These are phyloP conservation scores for Plasmodium blacklocki DNA, from an alignment of 169 alveolate genomes.

Conservation along the genomic window DNA sequence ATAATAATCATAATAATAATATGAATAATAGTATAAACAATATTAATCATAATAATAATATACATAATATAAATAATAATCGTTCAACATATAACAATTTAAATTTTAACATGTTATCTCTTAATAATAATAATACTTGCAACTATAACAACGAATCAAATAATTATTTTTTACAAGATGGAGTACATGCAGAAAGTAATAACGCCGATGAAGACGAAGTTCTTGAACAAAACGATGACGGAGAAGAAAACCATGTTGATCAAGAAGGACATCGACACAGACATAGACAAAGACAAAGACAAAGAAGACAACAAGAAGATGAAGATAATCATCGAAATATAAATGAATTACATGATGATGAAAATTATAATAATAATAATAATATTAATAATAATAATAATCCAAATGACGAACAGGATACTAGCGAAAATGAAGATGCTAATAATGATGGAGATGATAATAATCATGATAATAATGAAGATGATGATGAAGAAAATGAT, in stretches of 20 bases:
- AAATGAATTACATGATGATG: background rate
- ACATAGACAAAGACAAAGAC: background rate
- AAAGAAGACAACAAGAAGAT: background rate
- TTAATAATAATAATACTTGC: background rate
- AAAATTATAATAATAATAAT: background rate
- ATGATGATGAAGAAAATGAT: background rate
- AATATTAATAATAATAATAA: background rate
- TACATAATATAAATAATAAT: background rate
- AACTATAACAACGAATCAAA: slow-evolving; percentile 16
- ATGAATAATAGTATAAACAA: background rate
- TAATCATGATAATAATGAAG: background rate
- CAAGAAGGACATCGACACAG: background rate
- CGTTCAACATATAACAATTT: background rate
- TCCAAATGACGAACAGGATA: background rate
- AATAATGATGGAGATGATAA: background rate
- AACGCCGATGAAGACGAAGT: slow-evolving; percentile 18
- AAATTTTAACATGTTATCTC: background rate
- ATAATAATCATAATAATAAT: background rate
- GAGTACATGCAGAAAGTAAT: slow-evolving; percentile 35
- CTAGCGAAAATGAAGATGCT: background rate
- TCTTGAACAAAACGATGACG: background rate
- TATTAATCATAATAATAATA: background rate
- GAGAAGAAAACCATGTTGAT: background rate
- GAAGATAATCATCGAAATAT: background rate
- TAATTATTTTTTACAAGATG: slow-evolving; percentile 40